These are phyloP conservation scores for Oryza nivara DNA, from an alignment of 176 grass and related monocot genomes.

Conservation along the genomic window DNA sequence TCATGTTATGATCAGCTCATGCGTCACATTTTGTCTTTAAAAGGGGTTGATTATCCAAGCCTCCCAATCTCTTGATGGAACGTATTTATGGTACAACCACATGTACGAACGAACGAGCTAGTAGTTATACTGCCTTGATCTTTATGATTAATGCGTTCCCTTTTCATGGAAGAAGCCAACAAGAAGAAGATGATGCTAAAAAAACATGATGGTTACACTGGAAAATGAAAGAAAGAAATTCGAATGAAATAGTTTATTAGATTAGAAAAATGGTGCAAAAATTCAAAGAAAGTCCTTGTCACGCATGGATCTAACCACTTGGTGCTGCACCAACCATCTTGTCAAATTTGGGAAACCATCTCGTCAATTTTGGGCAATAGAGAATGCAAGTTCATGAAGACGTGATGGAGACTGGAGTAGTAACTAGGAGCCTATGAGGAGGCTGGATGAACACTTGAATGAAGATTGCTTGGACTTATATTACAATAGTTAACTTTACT, in stretches of 20 bases:
- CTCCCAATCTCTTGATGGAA: background rate
- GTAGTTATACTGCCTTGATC: background rate
- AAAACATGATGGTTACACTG: background rate
- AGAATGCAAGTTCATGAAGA: background rate
- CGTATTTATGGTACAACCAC: background rate
- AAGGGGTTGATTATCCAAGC: background rate
- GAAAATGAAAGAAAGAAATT: background rate
- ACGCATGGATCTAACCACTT: background rate
- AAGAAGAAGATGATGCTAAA: background rate
- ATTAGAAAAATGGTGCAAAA: background rate
- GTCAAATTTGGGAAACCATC: background rate
- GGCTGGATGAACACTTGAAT: no score
- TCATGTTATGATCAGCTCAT: constrained; percentile 27
- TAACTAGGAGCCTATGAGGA: background rate
- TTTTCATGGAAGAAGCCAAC: background rate
- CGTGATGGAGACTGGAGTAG: background rate
- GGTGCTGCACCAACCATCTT: background rate
- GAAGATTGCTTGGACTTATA: background rate
- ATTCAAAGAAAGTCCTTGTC: background rate
- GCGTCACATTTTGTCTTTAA: constrained; percentile 38
- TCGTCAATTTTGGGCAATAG: background rate
- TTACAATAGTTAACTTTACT: no score
- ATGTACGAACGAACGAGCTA: background rate
- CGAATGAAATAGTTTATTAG: background rate
- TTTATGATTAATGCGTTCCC: background rate